Evolutionary conservation across 257 asterid species (phyloP), one percentile per base, ranked within the genome.

Genomic region (Gentiana macrophylla): DNA sequence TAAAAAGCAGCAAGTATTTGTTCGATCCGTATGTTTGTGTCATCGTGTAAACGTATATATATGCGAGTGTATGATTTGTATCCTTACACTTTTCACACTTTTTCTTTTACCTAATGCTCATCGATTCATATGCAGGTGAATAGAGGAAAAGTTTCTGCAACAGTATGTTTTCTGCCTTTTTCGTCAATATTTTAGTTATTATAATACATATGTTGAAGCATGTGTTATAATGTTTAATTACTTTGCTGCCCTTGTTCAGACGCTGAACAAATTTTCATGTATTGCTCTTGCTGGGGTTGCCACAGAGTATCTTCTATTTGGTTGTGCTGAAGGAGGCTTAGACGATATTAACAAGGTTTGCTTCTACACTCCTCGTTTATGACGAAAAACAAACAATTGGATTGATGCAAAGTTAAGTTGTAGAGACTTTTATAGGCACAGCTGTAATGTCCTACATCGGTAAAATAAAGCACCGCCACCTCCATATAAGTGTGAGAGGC

Each of bases 231-330:
- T 11, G 37, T 12, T 43, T 8, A 61, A 68, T 49, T 61, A 50
- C 46, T 24, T 32, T 48, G 53, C 49, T 52, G 61, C 48, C 61
- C 57, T 3, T 56, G 51, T 57, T 62, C 83, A 91, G 96, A 87
- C 86, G 66, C 80, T 87, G 67, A 85, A 91, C 84, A 81, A 68
- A 67, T 91, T 91, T 77, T 76, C 96, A 5, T 91, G 98, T 52
- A 81, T 87, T 52, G 95, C 98, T 37, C 79, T 91, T 67, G 96
- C 98, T 10, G 98, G 98, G 34, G 93, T 91, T 64, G 95, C 82
- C 48, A 81, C 98, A 0, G 98, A 91, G 77, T 91, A 91, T 75
- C 83, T 91, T 55, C 84, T 83, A 50, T 87, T 74, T 35, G 95
- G 96, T 49, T 66, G 74, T 63, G 92, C 96, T 35, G 98, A 91